These are phyloP conservation scores for Euptelea pleiosperma DNA, from an alignment of 164 flowering plant genomes.

Conservation along the genomic window DNA sequence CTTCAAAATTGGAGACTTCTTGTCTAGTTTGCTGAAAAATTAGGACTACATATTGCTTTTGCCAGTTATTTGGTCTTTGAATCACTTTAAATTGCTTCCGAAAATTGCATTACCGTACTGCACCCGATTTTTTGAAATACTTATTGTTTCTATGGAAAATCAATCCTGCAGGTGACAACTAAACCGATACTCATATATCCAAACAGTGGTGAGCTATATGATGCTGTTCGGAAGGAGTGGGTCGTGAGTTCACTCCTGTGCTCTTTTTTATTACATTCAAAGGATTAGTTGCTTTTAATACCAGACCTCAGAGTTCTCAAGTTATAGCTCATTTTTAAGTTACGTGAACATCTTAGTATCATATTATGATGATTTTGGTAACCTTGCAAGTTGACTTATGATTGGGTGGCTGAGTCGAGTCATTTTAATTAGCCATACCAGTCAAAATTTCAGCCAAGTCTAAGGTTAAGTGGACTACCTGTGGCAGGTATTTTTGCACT, in stretches of 20 bases:
- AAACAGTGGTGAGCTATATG: slow-evolving; percentile 92
- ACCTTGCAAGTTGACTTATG: background rate
- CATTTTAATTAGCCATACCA: background rate
- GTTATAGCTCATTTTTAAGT: no score
- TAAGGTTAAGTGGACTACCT: no score
- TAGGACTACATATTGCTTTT: background rate
- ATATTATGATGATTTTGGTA: no score
- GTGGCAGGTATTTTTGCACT: no score
- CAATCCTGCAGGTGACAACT: slow-evolving; percentile 51
- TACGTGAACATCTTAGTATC: no score
- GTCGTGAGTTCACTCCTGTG: slow-evolving; percentile 48
- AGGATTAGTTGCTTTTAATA: background rate
- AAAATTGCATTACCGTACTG: no score
- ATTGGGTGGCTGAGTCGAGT: no score
- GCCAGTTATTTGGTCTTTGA: background rate
- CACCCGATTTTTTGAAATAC: background rate
- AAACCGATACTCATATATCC: slow-evolving; percentile 89
- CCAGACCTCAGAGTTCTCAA: background rate
- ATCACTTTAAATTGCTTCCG: background rate
- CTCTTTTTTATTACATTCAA: background rate
- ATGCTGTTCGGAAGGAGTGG: slow-evolving; percentile 70
- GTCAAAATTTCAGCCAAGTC: no score
- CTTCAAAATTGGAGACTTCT: background rate
- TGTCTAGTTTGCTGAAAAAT: background rate
- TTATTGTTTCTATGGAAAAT: background rate